Evolutionary conservation across 129 eudicot genomes (phyloP).

Genomic region (Centrapalus pauciflorus): DNA sequence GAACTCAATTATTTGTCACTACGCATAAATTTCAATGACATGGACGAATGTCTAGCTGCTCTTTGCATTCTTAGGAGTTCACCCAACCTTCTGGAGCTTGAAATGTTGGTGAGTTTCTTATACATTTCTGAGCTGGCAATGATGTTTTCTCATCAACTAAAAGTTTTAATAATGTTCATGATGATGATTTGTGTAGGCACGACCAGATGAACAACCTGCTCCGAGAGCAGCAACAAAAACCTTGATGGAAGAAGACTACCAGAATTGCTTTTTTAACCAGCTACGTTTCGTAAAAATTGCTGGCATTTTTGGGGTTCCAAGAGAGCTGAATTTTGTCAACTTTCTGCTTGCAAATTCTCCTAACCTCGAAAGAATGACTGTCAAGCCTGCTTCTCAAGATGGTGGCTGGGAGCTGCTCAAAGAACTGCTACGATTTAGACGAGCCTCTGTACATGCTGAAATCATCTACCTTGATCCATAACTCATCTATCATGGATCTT

Average conservation of each 20-base stretch:
- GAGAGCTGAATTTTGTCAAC: constrained; percentile 65
- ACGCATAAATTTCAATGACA: constrained; percentile 64
- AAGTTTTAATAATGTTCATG: not conserved
- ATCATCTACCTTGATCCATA: constrained; percentile 62
- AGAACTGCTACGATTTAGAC: constrained; percentile 66
- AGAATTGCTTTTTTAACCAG: constrained; percentile 40
- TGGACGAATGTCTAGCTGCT: constrained; percentile 69
- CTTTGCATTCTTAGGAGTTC: constrained; percentile 85
- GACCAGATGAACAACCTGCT: constrained; percentile 54
- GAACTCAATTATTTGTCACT: constrained; percentile 72
- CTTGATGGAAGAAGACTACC: constrained; percentile 38
- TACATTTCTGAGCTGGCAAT: not conserved
- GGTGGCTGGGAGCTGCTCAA: constrained; percentile 67
- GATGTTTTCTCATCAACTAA: not conserved
- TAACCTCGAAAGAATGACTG: constrained; percentile 68
- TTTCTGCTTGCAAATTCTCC: constrained; percentile 82
- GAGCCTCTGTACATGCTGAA: constrained; percentile 77
- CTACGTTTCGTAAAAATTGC: constrained; percentile 57
- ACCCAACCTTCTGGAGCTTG: constrained; percentile 85
- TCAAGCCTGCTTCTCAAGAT: constrained; percentile 62
- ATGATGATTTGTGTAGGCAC: constrained; percentile 48
- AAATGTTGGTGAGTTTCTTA: constrained; percentile 57
- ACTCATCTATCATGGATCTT: not conserved
- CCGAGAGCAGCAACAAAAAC: constrained; percentile 22
- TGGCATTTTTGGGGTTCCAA: constrained; percentile 47